Conservation (phyloP, 805 yeast genomes). For the Cyberlindnera euphorbiiphila region DNA sequence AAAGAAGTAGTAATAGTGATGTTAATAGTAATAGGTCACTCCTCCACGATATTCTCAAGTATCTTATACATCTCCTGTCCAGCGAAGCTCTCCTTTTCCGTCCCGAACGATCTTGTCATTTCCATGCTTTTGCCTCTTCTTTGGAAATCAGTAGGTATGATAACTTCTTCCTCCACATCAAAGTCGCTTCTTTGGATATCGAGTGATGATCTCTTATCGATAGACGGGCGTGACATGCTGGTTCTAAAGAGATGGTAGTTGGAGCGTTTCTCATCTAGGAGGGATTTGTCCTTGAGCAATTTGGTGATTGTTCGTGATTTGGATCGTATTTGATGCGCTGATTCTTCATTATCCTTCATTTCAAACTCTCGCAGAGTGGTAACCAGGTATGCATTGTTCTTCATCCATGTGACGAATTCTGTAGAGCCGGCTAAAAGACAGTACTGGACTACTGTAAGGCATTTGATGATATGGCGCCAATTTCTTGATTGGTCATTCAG, state of each 20-base stretch:
- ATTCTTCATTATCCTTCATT: conserved; percentile 25
- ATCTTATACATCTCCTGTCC: conserved; percentile 11
- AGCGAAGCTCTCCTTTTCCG: conserved; percentile 8
- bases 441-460: conserved; percentile 49
- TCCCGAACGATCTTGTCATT: conserved; percentile 5
- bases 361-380: conserved; percentile 30
- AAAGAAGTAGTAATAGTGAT: too few relatives aligned
- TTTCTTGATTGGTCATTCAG: conserved; percentile 32
- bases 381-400: conserved; percentile 35
- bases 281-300: conserved; percentile 31
- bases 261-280: conserved; percentile 37
- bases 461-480: conserved; percentile 42
- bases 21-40: conserved; percentile 6
- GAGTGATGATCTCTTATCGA: conserved; percentile 27
- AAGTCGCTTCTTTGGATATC: conserved; percentile 19
- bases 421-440: conserved; percentile 50
- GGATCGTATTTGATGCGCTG: conserved; percentile 34
- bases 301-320: conserved; percentile 35
- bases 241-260: conserved; percentile 38
- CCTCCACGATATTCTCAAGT: conserved; percentile 24
- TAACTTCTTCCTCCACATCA: conserved; percentile 8
- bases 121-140: conserved; percentile 31
- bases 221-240: conserved; percentile 40
- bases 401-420: conserved; percentile 46
- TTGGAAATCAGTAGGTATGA: conserved; percentile 1